These are phyloP conservation scores for Fusarium newnesense DNA, from an alignment of 2,329 filamentous ascomycete genomes.

Conservation along the genomic window DNA sequence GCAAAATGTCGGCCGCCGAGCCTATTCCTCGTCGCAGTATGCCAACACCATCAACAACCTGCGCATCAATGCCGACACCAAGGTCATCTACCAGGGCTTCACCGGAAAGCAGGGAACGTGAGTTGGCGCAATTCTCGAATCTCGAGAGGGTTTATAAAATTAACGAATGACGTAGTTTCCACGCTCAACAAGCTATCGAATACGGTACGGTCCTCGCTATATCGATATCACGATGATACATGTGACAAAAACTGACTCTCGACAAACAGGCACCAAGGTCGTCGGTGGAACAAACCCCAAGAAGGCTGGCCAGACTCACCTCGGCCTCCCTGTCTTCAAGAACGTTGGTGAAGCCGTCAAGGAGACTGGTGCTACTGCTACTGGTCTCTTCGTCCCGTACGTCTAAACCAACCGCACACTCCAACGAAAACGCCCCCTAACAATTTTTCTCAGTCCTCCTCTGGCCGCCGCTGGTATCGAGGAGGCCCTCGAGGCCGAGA, in stretches of 20 bases:
- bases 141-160: background rate
- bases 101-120: conserved; percentile 96
- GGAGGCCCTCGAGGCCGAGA: conserved; percentile 92
- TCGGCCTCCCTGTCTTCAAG: conserved; percentile 92
- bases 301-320: conserved; percentile 92
- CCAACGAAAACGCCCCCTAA: conserved; percentile 13
- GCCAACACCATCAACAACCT: conserved; percentile 83
- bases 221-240: conserved; percentile 40
- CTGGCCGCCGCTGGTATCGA: conserved; percentile 95
- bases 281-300: conserved; percentile 99
- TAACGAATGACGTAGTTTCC: conserved; percentile 73
- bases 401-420: conserved; percentile 35
- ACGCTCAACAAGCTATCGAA: conserved; percentile 96
- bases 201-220: conserved; percentile 75
- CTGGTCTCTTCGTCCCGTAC: conserved; percentile 96
- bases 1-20: conserved; percentile 72
- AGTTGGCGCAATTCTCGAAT: conserved; percentile 52
- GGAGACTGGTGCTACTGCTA: conserved; percentile 89
- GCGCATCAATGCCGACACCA: conserved; percentile 91
- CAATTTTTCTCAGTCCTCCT: conserved; percentile 73
- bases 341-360: conserved; percentile 89
- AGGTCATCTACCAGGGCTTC: conserved; percentile 97
- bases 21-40: conserved; percentile 82
- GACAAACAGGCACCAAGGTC: conserved; percentile 83
- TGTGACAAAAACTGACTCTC: conserved; percentile 44